Percentiles rank a stretch among this genome's conserved stretches.
Conservation (phyloP, 352 stramenopile species). For the Phytopythium sindhum region DNA sequence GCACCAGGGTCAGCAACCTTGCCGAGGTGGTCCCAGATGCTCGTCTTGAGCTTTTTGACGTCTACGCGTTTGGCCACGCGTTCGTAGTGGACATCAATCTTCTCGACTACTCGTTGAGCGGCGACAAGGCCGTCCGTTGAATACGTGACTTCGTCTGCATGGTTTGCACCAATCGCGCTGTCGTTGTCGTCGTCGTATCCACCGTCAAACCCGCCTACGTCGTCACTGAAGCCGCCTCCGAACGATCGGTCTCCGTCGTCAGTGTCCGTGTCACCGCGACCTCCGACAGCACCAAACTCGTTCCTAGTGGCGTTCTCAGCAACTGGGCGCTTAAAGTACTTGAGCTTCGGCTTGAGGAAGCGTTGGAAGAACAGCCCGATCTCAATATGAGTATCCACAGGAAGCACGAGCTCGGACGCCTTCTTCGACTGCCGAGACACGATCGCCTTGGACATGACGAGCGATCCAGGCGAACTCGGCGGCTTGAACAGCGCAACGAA, state of each 20-base stretch:
- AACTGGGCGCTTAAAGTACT: conserved; percentile 48
- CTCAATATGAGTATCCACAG: conserved; percentile 74
- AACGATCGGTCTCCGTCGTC: conserved; percentile 22
- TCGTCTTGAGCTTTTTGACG: conserved; percentile 95
- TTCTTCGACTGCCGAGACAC: conserved; percentile 52
- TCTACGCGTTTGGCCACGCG: conserved; percentile 96
- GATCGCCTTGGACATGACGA: conserved; percentile 48
- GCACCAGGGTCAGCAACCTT: conserved; percentile 22
- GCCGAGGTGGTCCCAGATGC: conserved; percentile 90
- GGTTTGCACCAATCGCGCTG: conserved; percentile 3
- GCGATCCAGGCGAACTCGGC: conserved; percentile 26
- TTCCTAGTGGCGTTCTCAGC: conserved; percentile 5
- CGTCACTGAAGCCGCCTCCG: conserved; percentile 32
- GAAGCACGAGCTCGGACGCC: conserved; percentile 61
- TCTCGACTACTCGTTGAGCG: conserved; percentile 92
- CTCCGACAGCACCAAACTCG: conserved; percentile 12
- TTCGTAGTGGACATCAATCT: conserved; percentile 93
- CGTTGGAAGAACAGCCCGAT: conserved; percentile 66
- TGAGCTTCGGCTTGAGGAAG: conserved; percentile 72
- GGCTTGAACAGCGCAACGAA: conserved; percentile 41
- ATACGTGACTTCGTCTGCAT: conserved; percentile 38
- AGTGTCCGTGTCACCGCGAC: conserved; percentile 15
- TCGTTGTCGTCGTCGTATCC: conserved; percentile 38
- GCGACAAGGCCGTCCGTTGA: conserved; percentile 67
- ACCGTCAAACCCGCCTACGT: conserved; percentile 33